Conservation (phyloP, 2,329 filamentous ascomycete species). For the Pseudogymnoascus sp. region DNA sequence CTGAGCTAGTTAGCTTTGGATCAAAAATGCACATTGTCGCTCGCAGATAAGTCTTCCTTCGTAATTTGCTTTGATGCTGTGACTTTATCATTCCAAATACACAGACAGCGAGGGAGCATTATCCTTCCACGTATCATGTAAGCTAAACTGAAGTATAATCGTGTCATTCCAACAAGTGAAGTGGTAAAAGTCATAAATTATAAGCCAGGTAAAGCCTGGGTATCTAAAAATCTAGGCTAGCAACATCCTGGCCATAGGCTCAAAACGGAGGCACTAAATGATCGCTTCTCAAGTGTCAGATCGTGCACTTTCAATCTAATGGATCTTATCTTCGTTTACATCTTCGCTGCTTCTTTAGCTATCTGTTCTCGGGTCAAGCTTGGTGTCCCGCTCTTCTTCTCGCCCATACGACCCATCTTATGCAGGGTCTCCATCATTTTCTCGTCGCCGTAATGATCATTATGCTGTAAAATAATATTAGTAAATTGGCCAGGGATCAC, state of each 20-base stretch:
- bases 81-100: neutral
- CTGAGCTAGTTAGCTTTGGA: neutral
- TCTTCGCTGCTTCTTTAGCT: conserved; percentile 4
- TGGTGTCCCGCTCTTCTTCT: conserved; percentile 29
- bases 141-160: neutral
- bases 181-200: neutral
- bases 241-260: neutral
- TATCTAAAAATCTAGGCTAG: neutral
- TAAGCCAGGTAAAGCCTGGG: neutral
- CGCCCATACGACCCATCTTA: conserved; percentile 48
- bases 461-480: conserved; percentile 19
- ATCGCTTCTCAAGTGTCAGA: neutral
- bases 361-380: neutral
- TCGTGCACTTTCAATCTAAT: neutral
- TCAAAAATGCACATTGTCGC: neutral
- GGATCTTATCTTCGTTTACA: neutral
- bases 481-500: neutral
- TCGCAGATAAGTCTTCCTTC: neutral
- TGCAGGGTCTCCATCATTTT: conserved; percentile 53
- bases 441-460: conserved; percentile 43
- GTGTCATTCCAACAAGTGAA: neutral
- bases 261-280: neutral
- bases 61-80: neutral
- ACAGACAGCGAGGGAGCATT: neutral
- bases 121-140: neutral